Percentiles rank a stretch among this genome's conserved stretches.
These are phyloP conservation scores for Cnidoscolus chayamansa DNA, from an alignment of 441 rosid species.

Conservation along the genomic window DNA sequence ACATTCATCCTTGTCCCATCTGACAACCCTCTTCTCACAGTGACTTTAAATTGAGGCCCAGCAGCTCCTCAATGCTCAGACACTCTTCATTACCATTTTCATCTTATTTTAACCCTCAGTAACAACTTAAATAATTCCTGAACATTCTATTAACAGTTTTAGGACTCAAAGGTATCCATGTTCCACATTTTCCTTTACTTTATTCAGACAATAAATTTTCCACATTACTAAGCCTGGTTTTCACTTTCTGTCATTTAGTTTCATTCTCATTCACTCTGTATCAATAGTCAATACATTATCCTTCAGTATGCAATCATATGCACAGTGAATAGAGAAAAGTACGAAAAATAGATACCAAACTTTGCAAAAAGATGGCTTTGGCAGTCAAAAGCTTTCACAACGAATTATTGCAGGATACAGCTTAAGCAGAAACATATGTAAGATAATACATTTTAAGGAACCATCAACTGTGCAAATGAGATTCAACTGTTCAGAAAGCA, in stretches of 20 bases:
- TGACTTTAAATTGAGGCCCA: too few species aligned
- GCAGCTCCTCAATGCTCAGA: too few species aligned
- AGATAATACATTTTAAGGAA: neutral
- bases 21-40: too few species aligned
- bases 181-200: neutral
- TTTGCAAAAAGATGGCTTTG: neutral
- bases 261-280: neutral
- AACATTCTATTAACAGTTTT: too few species aligned
- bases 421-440: neutral
- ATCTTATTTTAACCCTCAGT: too few species aligned
- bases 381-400: neutral
- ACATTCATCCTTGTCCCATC: too few species aligned
- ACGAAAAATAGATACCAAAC: neutral
- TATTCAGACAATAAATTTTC: neutral
- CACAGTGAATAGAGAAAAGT: neutral
- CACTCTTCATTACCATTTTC: too few species aligned
- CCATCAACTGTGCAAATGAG: neutral
- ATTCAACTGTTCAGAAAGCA: neutral
- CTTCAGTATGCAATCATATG: neutral
- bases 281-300: neutral
- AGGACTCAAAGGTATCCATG: neutral
- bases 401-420: neutral
- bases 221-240: neutral
- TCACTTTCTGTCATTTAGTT: neutral
- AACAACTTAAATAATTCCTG: too few species aligned